Base-by-base conservation (phyloP, 2,329 filamentous ascomycete genomes). In the Colletotrichum euphorbiae region DNA sequence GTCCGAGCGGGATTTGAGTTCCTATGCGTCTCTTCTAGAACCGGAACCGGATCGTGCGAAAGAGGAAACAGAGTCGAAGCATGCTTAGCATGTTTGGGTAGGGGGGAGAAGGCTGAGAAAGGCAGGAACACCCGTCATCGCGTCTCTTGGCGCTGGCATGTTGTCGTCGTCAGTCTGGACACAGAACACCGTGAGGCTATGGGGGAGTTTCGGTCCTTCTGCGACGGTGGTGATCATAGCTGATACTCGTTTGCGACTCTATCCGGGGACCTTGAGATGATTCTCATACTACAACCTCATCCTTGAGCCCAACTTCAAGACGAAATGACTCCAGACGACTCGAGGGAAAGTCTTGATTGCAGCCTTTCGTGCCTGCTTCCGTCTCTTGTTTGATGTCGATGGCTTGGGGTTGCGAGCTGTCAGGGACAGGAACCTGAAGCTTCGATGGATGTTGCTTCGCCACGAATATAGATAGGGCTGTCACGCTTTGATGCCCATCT, bases 241-340 rank as follows among this genome's bases (percentile, higher is more conserved):
- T 69, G 66, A 69, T 65, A 69, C 66, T 66, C 61, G 48, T 69
- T 51, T 69, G 66, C 66, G 61, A 69, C 66, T 69, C 55, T 38
- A 51, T 52, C 57, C 46, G 40, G 46, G 8, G 33, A 15, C 38
- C 19, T 55, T 60, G 48, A 45, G 66, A 69, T 50, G 66, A 69
- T 59, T 69, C 66, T 66, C 66, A 28, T 50, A 69, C 66, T 24
- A 28, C 54, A n/a, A 40, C 59, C 54, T 66, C 46, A 69, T 43
- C 13, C 11, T 6, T 33, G 60, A 55, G 55, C 54, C 24, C 55
- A 60, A 54, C 42, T 59, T 59, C 54, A 21, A 38, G 61, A 66
- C 48, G 66, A 55, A 55, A 11, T n/a, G 7, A 45, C 28, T 48
- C 33, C 40, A 36, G 66, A 66, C 12, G 66, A 55, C 36, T 43